Base-by-base conservation (phyloP, 2,329 filamentous ascomycete genomes). In the Talaromyces albobiverticillius region DNA sequence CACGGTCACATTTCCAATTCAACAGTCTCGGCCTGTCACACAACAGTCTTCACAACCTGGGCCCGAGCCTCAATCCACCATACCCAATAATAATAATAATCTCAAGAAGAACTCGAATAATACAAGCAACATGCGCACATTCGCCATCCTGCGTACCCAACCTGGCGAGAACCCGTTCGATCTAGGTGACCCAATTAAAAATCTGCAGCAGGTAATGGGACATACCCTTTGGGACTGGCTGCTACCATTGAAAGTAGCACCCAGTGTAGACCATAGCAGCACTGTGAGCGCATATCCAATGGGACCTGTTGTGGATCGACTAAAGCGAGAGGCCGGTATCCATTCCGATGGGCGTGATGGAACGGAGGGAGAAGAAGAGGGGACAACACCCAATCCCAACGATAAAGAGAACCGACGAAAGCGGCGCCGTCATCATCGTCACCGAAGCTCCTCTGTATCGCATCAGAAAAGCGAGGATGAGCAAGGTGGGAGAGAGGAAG, bases 81-180 rank as follows among this genome's bases (percentile, higher is more conserved):
- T 13, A 31, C 2, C 29, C 29, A 46, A 22, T 45, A 45, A 31
- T 18, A 38, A n/a, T 46, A 57, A 41, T 46, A 57, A 42, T 56
- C 16, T 10, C 2, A 40, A 9, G 8, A 40, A 54, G 60, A 46
- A 43, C 55, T 42, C 60, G 32, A 29, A 29, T 29, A 29, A 29
- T 29, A n/a, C 67, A 41, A 71, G 76, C 2, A 82, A 84, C 22
- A 78, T 75, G 4, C 82, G 86, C 25, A 87, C 82, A 10, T 97
- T 95, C 67, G 90, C 89, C 11, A 87, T 97, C 38, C 76, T 96
- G 2, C 80, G 83, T 57, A 89, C 88, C 0, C 76, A 83, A 3
- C 80, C 83, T 0, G 86, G 89, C 9, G 86, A 94, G 61, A 96
- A 96, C 61, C 90, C 90, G 0, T 99, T 90, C 85, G 83, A 95